Evolutionary conservation across 441 rosid genomes (phyloP), one percentile per base, ranked within the genome.

Genomic region (Populus tomentosa): DNA sequence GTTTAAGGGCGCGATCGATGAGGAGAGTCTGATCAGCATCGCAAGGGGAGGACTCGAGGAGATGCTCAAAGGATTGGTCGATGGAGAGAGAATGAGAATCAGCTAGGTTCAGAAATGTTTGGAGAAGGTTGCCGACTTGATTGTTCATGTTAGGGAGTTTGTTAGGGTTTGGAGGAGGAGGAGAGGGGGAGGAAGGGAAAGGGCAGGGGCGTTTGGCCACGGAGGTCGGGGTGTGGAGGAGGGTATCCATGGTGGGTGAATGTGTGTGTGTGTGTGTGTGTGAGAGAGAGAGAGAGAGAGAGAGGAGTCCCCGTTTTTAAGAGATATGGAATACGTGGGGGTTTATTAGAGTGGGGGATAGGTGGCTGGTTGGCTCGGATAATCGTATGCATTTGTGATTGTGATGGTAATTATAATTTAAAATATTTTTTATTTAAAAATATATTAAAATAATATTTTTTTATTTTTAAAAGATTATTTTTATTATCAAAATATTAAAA

Each of bases 191-290:
- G 74, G 85, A 75, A 53, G 89, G 82, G 59, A 77, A 79, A 14
- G 87, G 82, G 69, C 94, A 90, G 32, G 87, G 89, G 46, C 92
- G 90, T 67, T 90, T 90, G 80, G 93, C 89, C 89, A 81, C 82
- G 76, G 88, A 80, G 20, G 77, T 59, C 2, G 80, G 76, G 75
- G 76, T 59, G 84, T 78, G 84, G 83, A 82, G 80, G 76, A 81
- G 82, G 76, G 87, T 33, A 83, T 88, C 91, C 90, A 88, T 80
- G 66, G 86, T 38, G 73, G 80, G 71, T 77, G 84, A 82, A 63
- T 67, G 69, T 56, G 26, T 20, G 18, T 30, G 35, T 1, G 28
- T 7, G 83, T 81, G 70, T 64, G 75, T 38, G 73, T 21, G 0
- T 9, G 24, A 10, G 40, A 6, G 53, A 18, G 70, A 32, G 35